A percentile compares a stretch with the other conserved stretches of the same genome.
phyloP scores from a whole-genome alignment of 495 filamentous ascomycete genomes.

The Articulospora tetracladia region DNA sequence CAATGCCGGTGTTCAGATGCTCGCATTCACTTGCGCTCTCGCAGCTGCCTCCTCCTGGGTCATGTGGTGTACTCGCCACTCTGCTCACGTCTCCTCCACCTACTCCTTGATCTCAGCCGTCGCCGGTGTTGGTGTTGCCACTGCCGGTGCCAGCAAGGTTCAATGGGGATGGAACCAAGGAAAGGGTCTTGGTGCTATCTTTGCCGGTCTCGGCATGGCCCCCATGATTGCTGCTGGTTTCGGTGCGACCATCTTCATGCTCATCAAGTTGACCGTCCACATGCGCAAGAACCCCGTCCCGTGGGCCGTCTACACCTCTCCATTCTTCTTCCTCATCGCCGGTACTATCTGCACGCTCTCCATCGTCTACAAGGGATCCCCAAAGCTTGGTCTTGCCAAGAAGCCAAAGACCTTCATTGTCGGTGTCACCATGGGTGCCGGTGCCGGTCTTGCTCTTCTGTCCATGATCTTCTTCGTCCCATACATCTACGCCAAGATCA shows the following conservation, averaged over 20 bases:
- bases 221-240: slow-evolving; percentile 56
- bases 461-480: slow-evolving; percentile 58
- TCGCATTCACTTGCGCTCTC: slow-evolving; percentile 61
- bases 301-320: slow-evolving; percentile 52
- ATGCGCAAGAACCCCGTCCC: slow-evolving; percentile 53
- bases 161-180: slow-evolving; percentile 46
- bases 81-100: slow-evolving; percentile 60
- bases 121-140: slow-evolving; percentile 60
- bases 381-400: slow-evolving; percentile 36
- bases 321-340: slow-evolving; percentile 61
- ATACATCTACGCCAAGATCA: slow-evolving; percentile 55
- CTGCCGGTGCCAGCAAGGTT: slow-evolving; percentile 54
- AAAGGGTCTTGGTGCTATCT: slow-evolving; percentile 55
- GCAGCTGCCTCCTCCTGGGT: slow-evolving; percentile 42
- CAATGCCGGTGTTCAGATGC: slow-evolving; percentile 52
- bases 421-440: slow-evolving; percentile 57
- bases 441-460: slow-evolving; percentile 48
- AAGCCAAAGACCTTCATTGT: slow-evolving; percentile 47
- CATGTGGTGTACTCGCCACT: slow-evolving; percentile 61
- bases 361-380: slow-evolving; percentile 55
- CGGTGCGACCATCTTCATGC: slow-evolving; percentile 57
- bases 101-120: slow-evolving; percentile 62
- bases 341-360: slow-evolving; percentile 49
- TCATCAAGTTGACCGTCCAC: slow-evolving; percentile 63
- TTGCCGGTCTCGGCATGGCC: slow-evolving; percentile 60